Percentiles rank a stretch among this genome's conserved stretches.
phyloP scores from a whole-genome alignment of 805 yeast genomes.

The Millerozyma miso region DNA sequence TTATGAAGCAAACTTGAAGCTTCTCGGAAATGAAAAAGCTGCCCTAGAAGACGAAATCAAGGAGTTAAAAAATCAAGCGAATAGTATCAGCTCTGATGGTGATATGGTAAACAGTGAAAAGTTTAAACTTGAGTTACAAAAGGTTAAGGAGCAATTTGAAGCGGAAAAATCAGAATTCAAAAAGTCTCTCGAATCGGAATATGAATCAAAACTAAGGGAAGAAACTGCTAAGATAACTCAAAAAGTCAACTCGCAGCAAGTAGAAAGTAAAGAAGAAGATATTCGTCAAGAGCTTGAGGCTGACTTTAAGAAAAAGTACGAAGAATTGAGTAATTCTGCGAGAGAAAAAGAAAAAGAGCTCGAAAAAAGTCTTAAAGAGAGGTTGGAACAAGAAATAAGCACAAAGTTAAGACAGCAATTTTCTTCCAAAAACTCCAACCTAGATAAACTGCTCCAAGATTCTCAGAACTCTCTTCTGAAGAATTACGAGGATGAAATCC shows the following conservation, averaged over 20 bases:
- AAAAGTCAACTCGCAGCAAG: slow-evolving; percentile 5
- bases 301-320: slow-evolving; percentile 18
- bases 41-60: slow-evolving; percentile 7
- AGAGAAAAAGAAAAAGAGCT: slow-evolving; percentile 27
- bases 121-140: slow-evolving; percentile 25
- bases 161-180: slow-evolving; percentile 8
- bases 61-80: slow-evolving; percentile 7
- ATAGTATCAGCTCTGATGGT: slow-evolving; percentile 4
- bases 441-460: slow-evolving; percentile 5
- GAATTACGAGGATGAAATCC: slow-evolving; percentile 17
- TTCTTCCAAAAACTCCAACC: slow-evolving; percentile 1
- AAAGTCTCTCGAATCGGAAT: slow-evolving; percentile 15
- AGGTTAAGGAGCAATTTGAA: slow-evolving; percentile 17
- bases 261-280: slow-evolving; percentile 15
- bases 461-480: slow-evolving; percentile 5
- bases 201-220: slow-evolving; percentile 18
- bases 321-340: slow-evolving; percentile 13
- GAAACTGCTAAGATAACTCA: slow-evolving; percentile 30
- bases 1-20: slow-evolving; percentile 6
- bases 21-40: slow-evolving; percentile 12
- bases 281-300: slow-evolving; percentile 23
- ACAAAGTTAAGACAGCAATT: slow-evolving; percentile 13
- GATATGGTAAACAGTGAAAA: slow-evolving; percentile 10
- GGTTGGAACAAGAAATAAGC: slow-evolving; percentile 16
- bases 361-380: slow-evolving; percentile 31